Percentiles rank a stretch among this genome's conserved stretches.
Conservation (phyloP, 208 protist species). For the Endotrypanum monterogeii region DNA sequence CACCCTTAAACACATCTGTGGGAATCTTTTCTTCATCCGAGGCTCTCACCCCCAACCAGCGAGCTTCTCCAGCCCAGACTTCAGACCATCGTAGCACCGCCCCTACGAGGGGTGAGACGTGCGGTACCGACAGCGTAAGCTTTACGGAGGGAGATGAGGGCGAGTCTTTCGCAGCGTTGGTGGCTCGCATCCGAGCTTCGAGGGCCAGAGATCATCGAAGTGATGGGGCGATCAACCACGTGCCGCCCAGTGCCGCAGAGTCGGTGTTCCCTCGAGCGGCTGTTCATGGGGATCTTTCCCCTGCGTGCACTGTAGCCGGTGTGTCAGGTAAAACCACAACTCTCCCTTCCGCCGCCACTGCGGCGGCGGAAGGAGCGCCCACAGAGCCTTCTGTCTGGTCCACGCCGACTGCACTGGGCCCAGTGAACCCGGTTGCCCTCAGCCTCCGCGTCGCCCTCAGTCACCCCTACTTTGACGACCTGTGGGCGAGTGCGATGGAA, state of each 20-base stretch:
- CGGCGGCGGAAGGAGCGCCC: too few relatives aligned
- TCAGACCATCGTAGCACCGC: background rate
- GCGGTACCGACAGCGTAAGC: slow-evolving; percentile 37
- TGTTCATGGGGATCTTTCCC: background rate
- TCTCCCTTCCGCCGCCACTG: background rate
- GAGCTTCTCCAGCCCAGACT: background rate
- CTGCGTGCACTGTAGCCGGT: background rate
- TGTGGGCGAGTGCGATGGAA: background rate
- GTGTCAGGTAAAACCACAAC: background rate
- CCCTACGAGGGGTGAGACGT: slow-evolving; percentile 4
- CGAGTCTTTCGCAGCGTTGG: slow-evolving; percentile 27
- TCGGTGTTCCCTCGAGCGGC: too few relatives aligned
- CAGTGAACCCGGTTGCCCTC: slow-evolving; percentile 3
- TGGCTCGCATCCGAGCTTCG: slow-evolving; percentile 26
- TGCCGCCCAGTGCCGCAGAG: background rate
- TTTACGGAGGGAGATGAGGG: slow-evolving; percentile 27
- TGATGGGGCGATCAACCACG: background rate
- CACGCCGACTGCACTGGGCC: background rate
- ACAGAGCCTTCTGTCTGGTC: background rate
- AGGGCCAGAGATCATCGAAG: background rate
- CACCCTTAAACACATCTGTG: background rate
- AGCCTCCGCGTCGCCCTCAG: slow-evolving; percentile 19
- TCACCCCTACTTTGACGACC: slow-evolving; percentile 26
- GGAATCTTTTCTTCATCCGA: too few relatives aligned
- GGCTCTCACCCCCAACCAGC: background rate